phyloP scores from a whole-genome alignment of 164 flowering plant genomes.

The Euptelea pleiosperma region DNA sequence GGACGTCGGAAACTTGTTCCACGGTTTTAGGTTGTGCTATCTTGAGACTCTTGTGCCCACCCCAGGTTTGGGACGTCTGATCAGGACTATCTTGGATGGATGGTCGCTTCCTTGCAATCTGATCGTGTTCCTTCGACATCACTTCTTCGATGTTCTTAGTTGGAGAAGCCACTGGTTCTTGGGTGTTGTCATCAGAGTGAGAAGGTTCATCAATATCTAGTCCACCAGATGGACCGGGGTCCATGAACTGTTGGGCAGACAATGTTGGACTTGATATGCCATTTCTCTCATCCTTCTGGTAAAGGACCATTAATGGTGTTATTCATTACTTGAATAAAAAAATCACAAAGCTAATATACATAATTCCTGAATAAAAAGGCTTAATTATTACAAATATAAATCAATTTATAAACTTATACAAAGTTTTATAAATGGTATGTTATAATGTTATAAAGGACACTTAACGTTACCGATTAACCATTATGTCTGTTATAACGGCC shows the following conservation, averaged over 20 bases:
- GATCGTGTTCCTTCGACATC: constrained; percentile 14
- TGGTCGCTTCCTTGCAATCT: neutral
- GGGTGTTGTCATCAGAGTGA: constrained; percentile 19
- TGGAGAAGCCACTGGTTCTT: constrained; percentile 18
- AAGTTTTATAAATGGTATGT: too few species aligned
- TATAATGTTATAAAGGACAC: too few species aligned
- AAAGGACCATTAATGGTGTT: neutral
- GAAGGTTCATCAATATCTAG: constrained; percentile 26
- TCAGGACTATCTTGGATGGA: constrained; percentile 9
- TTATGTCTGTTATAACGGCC: too few species aligned
- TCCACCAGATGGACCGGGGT: constrained; percentile 32
- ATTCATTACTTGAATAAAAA: too few species aligned
- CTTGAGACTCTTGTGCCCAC: constrained; percentile 28
- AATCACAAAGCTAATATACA: too few species aligned
- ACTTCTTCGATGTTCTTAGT: constrained; percentile 14
- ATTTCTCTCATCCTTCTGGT: constrained; percentile 19
- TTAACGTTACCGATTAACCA: too few species aligned
- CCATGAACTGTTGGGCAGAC: constrained; percentile 41
- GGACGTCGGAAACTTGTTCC: constrained; percentile 27
- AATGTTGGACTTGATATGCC: constrained; percentile 18
- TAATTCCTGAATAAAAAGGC: too few species aligned
- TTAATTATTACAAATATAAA: too few species aligned
- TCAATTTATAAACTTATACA: too few species aligned
- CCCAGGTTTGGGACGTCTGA: constrained; percentile 17
- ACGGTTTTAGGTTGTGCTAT: constrained; percentile 10